phyloP scores from a whole-genome alignment of 305 asterid species.

The Rubia peregrina region DNA sequence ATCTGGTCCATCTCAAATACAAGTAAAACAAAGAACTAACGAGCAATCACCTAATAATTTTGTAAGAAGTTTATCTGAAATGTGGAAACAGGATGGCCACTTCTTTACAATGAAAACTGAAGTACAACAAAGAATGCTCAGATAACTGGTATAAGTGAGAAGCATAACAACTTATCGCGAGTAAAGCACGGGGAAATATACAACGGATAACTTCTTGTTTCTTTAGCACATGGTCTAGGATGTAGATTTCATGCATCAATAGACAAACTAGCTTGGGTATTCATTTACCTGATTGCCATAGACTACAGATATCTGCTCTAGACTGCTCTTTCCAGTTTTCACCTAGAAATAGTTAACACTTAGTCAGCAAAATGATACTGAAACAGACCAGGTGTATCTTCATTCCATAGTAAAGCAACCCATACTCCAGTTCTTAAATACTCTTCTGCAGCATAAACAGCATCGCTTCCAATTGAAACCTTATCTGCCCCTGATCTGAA shows the following conservation, averaged over 20 bases:
- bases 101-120: neutral
- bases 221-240: neutral
- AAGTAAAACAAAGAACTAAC: neutral
- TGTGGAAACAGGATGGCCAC: neutral
- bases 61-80: neutral
- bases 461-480: constrained; percentile 94
- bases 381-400: neutral
- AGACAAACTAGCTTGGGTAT: neutral
- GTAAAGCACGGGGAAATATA: neutral
- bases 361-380: constrained; percentile 3
- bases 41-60: neutral
- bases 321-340: constrained; percentile 81
- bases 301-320: constrained; percentile 85
- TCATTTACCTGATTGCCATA: constrained; percentile 82
- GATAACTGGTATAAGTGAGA: neutral
- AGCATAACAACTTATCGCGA: neutral
- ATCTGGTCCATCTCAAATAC: neutral
- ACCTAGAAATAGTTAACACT: constrained; percentile 38
- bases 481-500: constrained; percentile 98
- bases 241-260: neutral
- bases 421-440: constrained; percentile 66
- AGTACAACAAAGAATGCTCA: neutral
- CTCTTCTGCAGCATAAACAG: constrained; percentile 96
- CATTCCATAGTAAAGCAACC: constrained; percentile 2
- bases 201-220: constrained; percentile 7